These are phyloP conservation scores for Protomyces lactucae-debilis DNA, from an alignment of 1,139 yeast species.

Conservation along the genomic window DNA sequence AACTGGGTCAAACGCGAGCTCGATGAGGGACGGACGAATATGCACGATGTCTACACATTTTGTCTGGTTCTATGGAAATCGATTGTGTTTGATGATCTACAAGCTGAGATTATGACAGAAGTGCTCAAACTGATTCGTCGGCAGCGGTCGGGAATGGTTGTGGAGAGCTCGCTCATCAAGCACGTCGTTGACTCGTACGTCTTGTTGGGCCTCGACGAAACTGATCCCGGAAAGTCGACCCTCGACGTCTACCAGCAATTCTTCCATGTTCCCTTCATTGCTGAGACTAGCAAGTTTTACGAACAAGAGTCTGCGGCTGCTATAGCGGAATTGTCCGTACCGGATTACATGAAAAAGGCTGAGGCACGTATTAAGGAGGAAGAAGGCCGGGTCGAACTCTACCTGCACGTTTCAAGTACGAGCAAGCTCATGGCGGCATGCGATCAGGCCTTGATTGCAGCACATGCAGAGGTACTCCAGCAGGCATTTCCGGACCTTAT, in stretches of 20 bases:
- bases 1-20: conserved; percentile 98
- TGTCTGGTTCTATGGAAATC: conserved; percentile 85
- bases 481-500: conserved; percentile 68
- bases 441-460: conserved; percentile 68
- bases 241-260: conserved; percentile 72
- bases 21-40: conserved; percentile 87
- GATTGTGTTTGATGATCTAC: conserved; percentile 67
- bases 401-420: conserved; percentile 82
- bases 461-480: conserved; percentile 73
- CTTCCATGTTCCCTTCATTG: conserved; percentile 73
- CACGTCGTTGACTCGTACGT: conserved; percentile 79
- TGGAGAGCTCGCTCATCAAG: conserved; percentile 62
- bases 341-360: conserved; percentile 85
- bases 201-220: conserved; percentile 45
- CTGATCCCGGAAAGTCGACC: conserved; percentile 76
- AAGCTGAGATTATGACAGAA: conserved; percentile 58
- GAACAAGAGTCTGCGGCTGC: conserved; percentile 62
- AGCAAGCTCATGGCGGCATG: conserved; percentile 68
- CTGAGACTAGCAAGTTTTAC: conserved; percentile 70
- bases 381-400: conserved; percentile 66
- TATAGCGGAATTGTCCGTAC: conserved; percentile 70
- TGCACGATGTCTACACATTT: conserved; percentile 85
- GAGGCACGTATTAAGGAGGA: conserved; percentile 79
- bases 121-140: conserved; percentile 68
- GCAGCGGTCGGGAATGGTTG: conserved; percentile 75